Evolutionary conservation across 371 early-diverging fungal species (phyloP), one percentile per base, ranked within the genome.

Genomic region (Apophysomyces sp.): DNA sequence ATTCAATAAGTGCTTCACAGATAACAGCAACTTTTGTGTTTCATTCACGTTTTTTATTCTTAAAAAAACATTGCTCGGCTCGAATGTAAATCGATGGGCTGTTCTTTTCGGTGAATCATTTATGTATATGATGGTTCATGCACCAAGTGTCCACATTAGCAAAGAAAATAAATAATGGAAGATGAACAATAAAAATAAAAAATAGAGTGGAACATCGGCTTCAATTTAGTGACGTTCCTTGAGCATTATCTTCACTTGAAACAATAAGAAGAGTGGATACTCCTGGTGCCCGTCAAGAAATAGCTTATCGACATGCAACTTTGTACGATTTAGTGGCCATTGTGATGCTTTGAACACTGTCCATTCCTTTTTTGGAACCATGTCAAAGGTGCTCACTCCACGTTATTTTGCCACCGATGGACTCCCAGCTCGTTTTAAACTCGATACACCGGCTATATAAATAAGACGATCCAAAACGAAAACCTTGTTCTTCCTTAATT

Each of bases 331-430:
- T 44, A 44, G 49, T 21, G 24, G 24, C 27, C 49, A 44, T 44
- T 44, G 49, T 44, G 6, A 44, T 44, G 49, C 4, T n/a, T 44
- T 18, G 16, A 34, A 2, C 49, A 24, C 9, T 21, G 21, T 11
- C 49, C 5, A 44, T 44, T 21, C 49, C 49, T 44, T 18, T 21
- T 44, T 44, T 44, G 24, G 49, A 44, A 44, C 49, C 21, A 44
- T 21, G 49, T 44, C 49, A 44, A 44, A 44, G 49, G 24, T 21
- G 18, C 49, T 44, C 16, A 44, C 24, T 21, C 49, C 49, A 44
- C 49, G 49, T 44, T 44, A 44, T 44, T 44, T 44, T 44, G 49
- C 49, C 49, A 44, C 49, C 24, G 49, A 44, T 44, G 21, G 24
- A 21, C 49, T 44, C 49, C 24, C 49, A 16, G 21, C 49, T 44